Percentiles rank a stretch among this genome's conserved stretches.
Evolutionary conservation across 148 eudicot species (phyloP).

Genomic region (Vaccinium vitisidaea): DNA sequence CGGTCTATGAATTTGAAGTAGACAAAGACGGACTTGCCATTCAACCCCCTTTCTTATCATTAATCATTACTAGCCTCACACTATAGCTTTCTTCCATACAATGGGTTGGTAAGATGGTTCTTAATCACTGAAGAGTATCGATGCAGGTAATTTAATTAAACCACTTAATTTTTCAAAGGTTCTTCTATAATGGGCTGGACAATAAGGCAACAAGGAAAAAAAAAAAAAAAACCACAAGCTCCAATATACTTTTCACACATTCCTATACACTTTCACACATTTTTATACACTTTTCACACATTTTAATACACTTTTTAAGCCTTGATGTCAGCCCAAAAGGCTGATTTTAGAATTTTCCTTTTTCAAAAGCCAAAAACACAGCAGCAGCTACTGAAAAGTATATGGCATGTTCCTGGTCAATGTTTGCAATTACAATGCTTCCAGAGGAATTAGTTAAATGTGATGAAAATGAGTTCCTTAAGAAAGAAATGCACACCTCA

Average conservation of each 20-base stretch:
- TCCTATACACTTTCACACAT: too few relatives aligned
- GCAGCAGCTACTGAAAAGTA: neutral
- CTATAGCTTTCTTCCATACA: neutral
- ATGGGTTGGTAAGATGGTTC: neutral
- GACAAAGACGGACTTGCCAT: neutral
- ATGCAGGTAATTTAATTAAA: neutral
- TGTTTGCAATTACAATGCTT: neutral
- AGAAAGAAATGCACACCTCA: slow-evolving; percentile 45
- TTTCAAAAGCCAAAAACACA: neutral
- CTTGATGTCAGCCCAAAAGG: too few relatives aligned
- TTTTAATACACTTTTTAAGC: too few relatives aligned
- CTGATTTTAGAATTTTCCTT: too few relatives aligned
- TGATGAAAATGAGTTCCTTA: neutral
- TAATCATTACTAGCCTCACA: neutral
- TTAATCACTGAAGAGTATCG: neutral
- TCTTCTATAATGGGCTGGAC: too few relatives aligned
- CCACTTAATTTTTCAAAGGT: too few relatives aligned
- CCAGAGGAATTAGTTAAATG: neutral
- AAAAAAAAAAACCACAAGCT: too few relatives aligned
- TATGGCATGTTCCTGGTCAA: neutral
- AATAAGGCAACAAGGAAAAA: too few relatives aligned
- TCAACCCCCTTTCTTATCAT: neutral
- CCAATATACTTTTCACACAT: too few relatives aligned
- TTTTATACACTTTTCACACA: too few relatives aligned
- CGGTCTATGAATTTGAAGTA: neutral